Evolutionary conservation across 345 rosid species (phyloP).

Genomic region (Pseudoturritis turrita): DNA sequence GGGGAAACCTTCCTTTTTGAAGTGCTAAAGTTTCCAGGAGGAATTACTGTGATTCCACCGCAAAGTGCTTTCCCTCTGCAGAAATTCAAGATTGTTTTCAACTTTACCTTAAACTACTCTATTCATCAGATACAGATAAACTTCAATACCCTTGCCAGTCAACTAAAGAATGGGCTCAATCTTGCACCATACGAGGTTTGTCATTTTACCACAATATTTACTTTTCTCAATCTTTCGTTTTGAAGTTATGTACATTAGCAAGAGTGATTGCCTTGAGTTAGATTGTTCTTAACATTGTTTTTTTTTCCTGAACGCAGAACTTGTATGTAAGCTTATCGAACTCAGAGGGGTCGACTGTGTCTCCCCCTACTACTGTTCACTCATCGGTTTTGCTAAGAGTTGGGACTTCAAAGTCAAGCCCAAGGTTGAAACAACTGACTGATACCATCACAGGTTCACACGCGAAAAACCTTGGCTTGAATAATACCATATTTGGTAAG

Average conservation of each 20-base stretch:
- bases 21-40: constrained; percentile 73
- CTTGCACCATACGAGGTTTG: constrained; percentile 76
- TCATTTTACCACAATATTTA: neutral
- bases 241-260: neutral
- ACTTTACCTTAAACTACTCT: constrained; percentile 77
- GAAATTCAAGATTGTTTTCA: constrained; percentile 70
- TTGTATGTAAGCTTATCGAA: constrained; percentile 68
- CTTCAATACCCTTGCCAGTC: constrained; percentile 59
- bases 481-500: constrained; percentile 74
- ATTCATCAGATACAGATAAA: constrained; percentile 56
- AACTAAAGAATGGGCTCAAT: constrained; percentile 67
- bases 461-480: constrained; percentile 77
- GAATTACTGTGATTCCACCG: constrained; percentile 71
- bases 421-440: constrained; percentile 79
- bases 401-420: constrained; percentile 61
- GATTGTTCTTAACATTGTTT: constrained; percentile 6
- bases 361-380: constrained; percentile 68
- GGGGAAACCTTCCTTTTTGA: constrained; percentile 62
- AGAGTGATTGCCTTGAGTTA: neutral
- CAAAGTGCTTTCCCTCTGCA: constrained; percentile 78
- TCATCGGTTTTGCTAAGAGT: constrained; percentile 68
- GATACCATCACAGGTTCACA: constrained; percentile 72
- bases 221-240: neutral
- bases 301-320: constrained; percentile 48
- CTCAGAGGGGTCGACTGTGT: constrained; percentile 61